Conservation (phyloP, 2,329 filamentous ascomycete genomes). For the Trichoderma arundinaceum region DNA sequence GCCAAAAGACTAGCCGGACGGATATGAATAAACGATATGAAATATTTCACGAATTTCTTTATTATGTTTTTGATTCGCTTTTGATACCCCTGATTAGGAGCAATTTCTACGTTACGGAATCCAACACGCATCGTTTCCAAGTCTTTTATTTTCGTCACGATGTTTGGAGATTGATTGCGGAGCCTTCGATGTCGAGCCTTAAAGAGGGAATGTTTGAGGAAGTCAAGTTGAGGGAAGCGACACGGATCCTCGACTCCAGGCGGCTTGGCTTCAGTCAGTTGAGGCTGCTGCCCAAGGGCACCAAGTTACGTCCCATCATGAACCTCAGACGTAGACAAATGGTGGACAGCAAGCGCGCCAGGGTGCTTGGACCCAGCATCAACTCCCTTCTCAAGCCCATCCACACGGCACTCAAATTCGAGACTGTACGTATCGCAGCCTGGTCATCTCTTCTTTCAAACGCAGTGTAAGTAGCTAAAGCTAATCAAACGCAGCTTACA, state of each 20-base stretch:
- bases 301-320: constrained; percentile 80
- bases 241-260: constrained; percentile 63
- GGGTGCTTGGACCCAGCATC: constrained; percentile 55
- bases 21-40: constrained; percentile 79
- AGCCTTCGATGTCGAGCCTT: constrained; percentile 71
- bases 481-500: constrained; percentile 39
- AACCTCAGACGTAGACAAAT: constrained; percentile 75
- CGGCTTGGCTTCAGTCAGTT: constrained; percentile 78
- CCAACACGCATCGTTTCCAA: constrained; percentile 76
- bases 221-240: constrained; percentile 63
- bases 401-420: constrained; percentile 76
- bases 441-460: background rate
- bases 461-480: background rate
- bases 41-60: constrained; percentile 82
- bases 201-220: constrained; percentile 81
- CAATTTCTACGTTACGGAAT: constrained; percentile 96
- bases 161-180: constrained; percentile 78
- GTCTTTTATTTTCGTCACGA: constrained; percentile 96
- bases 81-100: constrained; percentile 83
- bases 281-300: constrained; percentile 80
- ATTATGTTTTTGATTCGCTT: constrained; percentile 91
- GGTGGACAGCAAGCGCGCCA: constrained; percentile 58
- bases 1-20: constrained; percentile 66
- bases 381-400: constrained; percentile 69
- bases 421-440: constrained; percentile 62